A percentile compares a stretch with the other conserved stretches of the same genome.
Conservation (phyloP, 2,329 filamentous ascomycete species). For the Cladophialophora chaetospira region DNA sequence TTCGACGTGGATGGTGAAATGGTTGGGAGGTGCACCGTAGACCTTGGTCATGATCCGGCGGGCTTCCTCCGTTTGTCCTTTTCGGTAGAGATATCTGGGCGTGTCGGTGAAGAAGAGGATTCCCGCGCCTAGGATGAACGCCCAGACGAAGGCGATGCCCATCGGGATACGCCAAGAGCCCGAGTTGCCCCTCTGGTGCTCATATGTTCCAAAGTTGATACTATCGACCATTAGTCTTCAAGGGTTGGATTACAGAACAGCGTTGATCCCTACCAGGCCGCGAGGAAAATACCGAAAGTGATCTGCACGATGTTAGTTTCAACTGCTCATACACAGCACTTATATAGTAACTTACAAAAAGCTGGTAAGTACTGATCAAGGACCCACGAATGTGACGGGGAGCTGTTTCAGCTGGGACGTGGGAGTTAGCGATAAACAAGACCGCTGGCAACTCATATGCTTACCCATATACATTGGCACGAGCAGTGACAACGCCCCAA, state of each 20-base stretch:
- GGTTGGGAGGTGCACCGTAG: conserved; percentile 59
- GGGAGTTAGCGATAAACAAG: background rate
- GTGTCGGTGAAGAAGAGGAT: conserved; percentile 60
- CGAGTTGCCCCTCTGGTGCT: conserved; percentile 31
- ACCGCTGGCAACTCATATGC: background rate
- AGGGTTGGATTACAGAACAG: too few species aligned
- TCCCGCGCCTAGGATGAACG: conserved; percentile 55
- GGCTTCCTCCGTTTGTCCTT: conserved; percentile 55
- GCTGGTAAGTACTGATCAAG: conserved; percentile 49
- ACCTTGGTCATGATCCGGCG: conserved; percentile 55
- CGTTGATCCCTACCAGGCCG: conserved; percentile 47
- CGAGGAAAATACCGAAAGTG: conserved; percentile 62
- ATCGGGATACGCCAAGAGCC: conserved; percentile 53
- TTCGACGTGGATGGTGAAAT: conserved; percentile 58
- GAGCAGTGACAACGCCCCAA: conserved; percentile 46
- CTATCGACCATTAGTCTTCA: background rate
- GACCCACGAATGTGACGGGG: conserved; percentile 50
- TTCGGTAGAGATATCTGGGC: conserved; percentile 61
- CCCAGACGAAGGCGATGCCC: conserved; percentile 60
- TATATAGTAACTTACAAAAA: conserved; percentile 45
- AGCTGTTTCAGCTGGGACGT: conserved; percentile 43
- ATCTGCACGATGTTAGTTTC: conserved; percentile 49
- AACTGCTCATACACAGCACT: background rate
- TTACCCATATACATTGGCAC: conserved; percentile 47
- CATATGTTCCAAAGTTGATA: conserved; percentile 45